phyloP scores from a whole-genome alignment of 345 rosid species.

The Euphorbia peplus region DNA sequence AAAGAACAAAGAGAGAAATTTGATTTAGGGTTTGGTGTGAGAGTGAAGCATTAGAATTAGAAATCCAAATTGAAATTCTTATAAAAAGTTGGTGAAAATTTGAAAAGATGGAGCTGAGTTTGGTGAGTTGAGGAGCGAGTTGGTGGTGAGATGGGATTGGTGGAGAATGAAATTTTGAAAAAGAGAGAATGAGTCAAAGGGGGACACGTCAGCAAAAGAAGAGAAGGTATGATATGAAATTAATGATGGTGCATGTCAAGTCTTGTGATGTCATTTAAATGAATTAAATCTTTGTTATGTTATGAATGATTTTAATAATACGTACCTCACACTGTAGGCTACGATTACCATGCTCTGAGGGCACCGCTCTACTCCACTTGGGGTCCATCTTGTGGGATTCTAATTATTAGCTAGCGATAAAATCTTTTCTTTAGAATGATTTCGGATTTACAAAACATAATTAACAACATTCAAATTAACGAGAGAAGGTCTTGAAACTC shows the following conservation, averaged over 20 bases:
- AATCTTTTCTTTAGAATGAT: no score
- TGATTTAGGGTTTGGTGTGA: neutral
- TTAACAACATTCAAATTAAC: no score
- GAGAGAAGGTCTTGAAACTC: no score
- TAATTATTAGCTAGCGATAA: no score
- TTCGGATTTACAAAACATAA: no score
- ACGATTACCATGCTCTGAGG: slow-evolving; percentile 2
- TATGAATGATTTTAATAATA: neutral
- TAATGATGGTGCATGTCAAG: slow-evolving; percentile 23
- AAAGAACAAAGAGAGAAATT: neutral
- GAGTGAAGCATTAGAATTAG: neutral
- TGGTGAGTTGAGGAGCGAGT: slow-evolving; percentile 4
- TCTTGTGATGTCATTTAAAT: slow-evolving; percentile 34
- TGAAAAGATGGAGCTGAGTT: neutral
- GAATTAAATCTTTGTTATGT: neutral
- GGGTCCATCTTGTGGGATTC: neutral
- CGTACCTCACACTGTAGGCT: neutral
- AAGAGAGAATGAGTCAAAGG: slow-evolving; percentile 31
- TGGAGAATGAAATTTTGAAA: slow-evolving; percentile 1
- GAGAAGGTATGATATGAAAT: neutral
- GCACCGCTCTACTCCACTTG: neutral
- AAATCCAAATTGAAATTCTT: neutral
- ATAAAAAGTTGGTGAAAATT: neutral
- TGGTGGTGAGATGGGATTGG: neutral
- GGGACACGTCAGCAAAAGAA: slow-evolving; percentile 32